Evolutionary conservation across 1,139 yeast genomes (phyloP).

Genomic region (Sugiyamaella pinicola): DNA sequence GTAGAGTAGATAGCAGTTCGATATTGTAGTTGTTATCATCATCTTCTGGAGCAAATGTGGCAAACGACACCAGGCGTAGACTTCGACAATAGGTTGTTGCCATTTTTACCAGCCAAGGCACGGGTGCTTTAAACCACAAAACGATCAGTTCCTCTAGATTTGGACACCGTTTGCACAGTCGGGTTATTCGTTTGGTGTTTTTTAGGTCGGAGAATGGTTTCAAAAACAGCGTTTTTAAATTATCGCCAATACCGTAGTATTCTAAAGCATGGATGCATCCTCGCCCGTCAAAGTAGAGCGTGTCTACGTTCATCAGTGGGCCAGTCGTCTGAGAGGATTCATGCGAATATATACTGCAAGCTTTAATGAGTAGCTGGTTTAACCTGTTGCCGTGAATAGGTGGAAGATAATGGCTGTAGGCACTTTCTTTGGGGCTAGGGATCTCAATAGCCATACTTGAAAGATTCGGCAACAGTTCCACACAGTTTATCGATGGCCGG

Average conservation of each 20-base stretch:
- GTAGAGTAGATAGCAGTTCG: not conserved
- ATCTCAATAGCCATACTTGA: not conserved
- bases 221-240: not conserved
- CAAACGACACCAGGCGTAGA: slow-evolving; percentile 1
- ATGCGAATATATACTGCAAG: not conserved
- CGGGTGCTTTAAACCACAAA: slow-evolving; percentile 10
- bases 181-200: slow-evolving; percentile 1
- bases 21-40: not conserved
- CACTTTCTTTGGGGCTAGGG: slow-evolving; percentile 1
- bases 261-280: slow-evolving; percentile 10
- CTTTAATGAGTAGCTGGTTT: slow-evolving; percentile 1
- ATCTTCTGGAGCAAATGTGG: not conserved
- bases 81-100: not conserved
- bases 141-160: slow-evolving; percentile 3
- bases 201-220: slow-evolving; percentile 9
- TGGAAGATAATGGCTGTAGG: not conserved
- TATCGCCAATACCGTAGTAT: slow-evolving; percentile 1
- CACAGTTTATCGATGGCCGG: not conserved
- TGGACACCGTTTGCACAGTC: slow-evolving; percentile 7
- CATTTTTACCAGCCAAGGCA: slow-evolving; percentile 3
- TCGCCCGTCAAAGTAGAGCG: not conserved
- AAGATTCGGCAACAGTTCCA: not conserved
- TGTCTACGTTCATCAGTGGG: slow-evolving; percentile 1
- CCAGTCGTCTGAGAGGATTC: not conserved
- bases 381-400: not conserved